A percentile compares a stretch with the other conserved stretches of the same genome.
These are phyloP conservation scores for Groenewaldozyma tartarivorans DNA, from an alignment of 805 yeast genomes.

Conservation along the genomic window DNA sequence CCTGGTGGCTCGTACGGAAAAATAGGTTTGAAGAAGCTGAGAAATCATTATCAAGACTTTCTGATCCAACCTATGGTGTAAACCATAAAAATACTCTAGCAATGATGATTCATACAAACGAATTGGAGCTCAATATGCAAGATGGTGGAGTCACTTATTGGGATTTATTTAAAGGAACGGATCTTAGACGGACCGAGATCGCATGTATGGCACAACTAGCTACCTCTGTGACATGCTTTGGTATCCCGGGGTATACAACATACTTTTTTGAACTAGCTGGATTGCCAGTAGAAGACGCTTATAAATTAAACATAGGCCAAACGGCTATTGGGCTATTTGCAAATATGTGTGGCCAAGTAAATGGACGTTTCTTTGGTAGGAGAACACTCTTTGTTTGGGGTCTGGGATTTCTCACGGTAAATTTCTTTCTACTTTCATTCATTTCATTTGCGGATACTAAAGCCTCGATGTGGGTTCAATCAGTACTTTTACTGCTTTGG, in stretches of 20 bases:
- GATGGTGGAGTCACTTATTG: constrained; percentile 19
- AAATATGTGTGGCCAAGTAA: no score
- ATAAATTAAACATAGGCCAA: constrained; percentile 38
- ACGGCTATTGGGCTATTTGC: constrained; percentile 32
- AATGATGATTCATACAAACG: constrained; percentile 28
- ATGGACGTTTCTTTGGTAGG: no score
- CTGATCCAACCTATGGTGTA: constrained; percentile 6
- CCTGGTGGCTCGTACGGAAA: constrained; percentile 44
- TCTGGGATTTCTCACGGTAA: constrained; percentile 26
- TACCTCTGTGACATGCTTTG: constrained; percentile 29
- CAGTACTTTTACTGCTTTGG: no score
- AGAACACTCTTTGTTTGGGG: constrained; percentile 23
- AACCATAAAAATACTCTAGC: constrained; percentile 11
- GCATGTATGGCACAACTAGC: constrained; percentile 1
- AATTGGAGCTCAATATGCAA: constrained; percentile 8
- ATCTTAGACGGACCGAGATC: constrained; percentile 37
- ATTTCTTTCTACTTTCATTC: constrained; percentile 36
- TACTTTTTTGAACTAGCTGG: constrained; percentile 41
- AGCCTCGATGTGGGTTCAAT: no score
- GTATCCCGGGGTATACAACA: constrained; percentile 15
- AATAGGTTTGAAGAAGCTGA: constrained; percentile 36
- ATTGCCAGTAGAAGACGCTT: constrained; percentile 23
- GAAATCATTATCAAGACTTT: constrained; percentile 29
- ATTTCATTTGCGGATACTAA: constrained; percentile 33
- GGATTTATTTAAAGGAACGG: constrained; percentile 41